Conservation (phyloP, 805 yeast genomes). For the Pichia kluyveri region DNA sequence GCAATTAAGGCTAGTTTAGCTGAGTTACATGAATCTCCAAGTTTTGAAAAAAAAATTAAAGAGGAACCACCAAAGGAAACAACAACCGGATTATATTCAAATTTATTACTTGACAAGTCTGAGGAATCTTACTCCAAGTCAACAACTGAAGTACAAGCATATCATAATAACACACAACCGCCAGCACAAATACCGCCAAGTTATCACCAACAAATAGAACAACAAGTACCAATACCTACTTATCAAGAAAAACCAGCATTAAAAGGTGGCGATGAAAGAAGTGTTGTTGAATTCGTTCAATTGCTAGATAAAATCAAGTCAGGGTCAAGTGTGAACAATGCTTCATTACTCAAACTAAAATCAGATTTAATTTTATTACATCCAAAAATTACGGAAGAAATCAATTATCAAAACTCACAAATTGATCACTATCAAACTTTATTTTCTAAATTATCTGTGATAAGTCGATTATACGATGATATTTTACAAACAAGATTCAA, state of each 20-base stretch:
- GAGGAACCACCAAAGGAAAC: conserved; percentile 11
- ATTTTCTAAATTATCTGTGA: conserved; percentile 71
- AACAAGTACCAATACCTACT: background rate
- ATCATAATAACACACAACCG: too few species aligned
- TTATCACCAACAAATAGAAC: background rate
- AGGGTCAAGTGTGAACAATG: conserved; percentile 31
- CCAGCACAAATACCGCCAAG: background rate
- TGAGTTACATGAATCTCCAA: conserved; percentile 43
- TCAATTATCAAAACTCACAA: conserved; percentile 43
- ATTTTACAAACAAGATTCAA: conserved; percentile 49
- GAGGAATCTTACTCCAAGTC: background rate
- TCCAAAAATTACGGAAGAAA: conserved; percentile 57
- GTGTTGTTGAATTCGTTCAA: conserved; percentile 60
- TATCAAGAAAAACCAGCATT: conserved; percentile 21
- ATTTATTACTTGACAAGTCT: conserved; percentile 4
- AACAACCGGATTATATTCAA: conserved; percentile 21
- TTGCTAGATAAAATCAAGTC: conserved; percentile 40
- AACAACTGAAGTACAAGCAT: too few species aligned
- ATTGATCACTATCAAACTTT: conserved; percentile 61
- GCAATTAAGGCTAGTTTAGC: conserved; percentile 88
- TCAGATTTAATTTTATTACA: conserved; percentile 49
- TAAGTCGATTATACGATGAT: conserved; percentile 67
- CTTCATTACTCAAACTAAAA: conserved; percentile 48
- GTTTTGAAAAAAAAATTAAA: background rate
- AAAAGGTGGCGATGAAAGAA: conserved; percentile 57